Base-by-base conservation (phyloP, 192 early-diverging fungal species). In the Allomyces arbusculus region DNA sequence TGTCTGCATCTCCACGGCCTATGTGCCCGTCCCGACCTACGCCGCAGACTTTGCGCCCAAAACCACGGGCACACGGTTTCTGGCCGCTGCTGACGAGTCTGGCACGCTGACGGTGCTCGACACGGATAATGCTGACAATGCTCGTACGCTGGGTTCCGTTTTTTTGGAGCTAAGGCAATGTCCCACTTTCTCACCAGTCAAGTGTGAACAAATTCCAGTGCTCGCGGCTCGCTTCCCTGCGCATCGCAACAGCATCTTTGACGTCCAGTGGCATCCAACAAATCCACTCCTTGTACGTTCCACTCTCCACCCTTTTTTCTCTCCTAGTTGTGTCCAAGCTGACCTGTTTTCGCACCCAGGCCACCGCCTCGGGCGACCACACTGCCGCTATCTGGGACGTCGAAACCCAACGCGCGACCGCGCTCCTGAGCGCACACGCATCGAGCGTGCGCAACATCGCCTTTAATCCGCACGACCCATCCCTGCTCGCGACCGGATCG, bases 161-260 rank as follows among this genome's bases (percentile, higher is more conserved):
- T 58, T 58, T 58, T 20, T 20, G 20, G 50, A 58, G 20, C 20
- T 20, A 40, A 40, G 26, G 26, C 26, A 40, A 7, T 40, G 33
- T 3, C 33, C 33, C 3, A 8, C 1, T 28, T 28, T 28, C 33
- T 40, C 33, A 40, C 33, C 7, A 3, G 8, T 5, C 20, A 3
- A 58, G 16, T 58, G 50, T 20, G 16, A 58, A 58, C 50, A 58
- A 20, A n/a, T 4, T 58, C 16, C 50, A 58, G 50, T 58, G 50
- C 50, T 58, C 50, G 50, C 20, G 0, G 50, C 50, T 4, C 50
- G 50, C 12, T 86, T 86, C 62, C 66, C 74, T 40, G 87, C 83
- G 0, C 91, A 95, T 62, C 70, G 78, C 28, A 91, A 90, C 72
- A 83, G 89, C 4, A 79, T 90, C n/a, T 85, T 91, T 63, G 91